These are phyloP conservation scores for Ganoderma lucidum DNA, from an alignment of 1,284 basidiomycete genomes.

Conservation along the genomic window DNA sequence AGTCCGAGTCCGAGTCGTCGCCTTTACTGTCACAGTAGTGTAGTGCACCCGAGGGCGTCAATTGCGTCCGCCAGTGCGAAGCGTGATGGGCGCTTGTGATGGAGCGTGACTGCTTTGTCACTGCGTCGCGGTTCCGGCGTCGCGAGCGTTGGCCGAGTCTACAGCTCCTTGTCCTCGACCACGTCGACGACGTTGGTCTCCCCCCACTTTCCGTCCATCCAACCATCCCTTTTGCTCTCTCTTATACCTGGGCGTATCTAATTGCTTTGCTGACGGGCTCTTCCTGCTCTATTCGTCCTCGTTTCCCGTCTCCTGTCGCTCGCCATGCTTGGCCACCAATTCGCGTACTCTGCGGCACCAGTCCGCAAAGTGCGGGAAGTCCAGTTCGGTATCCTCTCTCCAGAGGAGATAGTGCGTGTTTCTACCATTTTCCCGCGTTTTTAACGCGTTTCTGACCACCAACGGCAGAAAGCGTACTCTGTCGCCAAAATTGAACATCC, in stretches of 20 bases:
- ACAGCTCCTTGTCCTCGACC: conserved; percentile 35
- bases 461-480: conserved; percentile 91
- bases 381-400: conserved; percentile 98
- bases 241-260: conserved; percentile 24
- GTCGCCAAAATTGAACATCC: conserved; percentile 98
- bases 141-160: conserved; percentile 34
- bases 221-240: conserved; percentile 20
- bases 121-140: conserved; percentile 31
- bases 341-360: conserved; percentile 92
- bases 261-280: conserved; percentile 28
- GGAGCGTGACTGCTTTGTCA: conserved; percentile 25
- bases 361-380: conserved; percentile 96
- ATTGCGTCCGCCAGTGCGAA: background rate
- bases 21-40: background rate
- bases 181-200: conserved; percentile 34
- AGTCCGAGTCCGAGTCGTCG: conserved; percentile 18
- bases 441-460: conserved; percentile 30
- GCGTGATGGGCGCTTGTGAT: conserved; percentile 10
- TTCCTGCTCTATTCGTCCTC: conserved; percentile 26
- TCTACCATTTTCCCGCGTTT: conserved; percentile 25
- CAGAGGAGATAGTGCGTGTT: conserved; percentile 96
- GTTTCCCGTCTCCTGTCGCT: conserved; percentile 30
- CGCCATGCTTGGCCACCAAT: conserved; percentile 83
- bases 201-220: conserved; percentile 11
- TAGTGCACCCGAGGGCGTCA: conserved; percentile 7